These are phyloP conservation scores for Diaporthe destruens DNA, from an alignment of 2,329 filamentous ascomycete species.

Conservation along the genomic window DNA sequence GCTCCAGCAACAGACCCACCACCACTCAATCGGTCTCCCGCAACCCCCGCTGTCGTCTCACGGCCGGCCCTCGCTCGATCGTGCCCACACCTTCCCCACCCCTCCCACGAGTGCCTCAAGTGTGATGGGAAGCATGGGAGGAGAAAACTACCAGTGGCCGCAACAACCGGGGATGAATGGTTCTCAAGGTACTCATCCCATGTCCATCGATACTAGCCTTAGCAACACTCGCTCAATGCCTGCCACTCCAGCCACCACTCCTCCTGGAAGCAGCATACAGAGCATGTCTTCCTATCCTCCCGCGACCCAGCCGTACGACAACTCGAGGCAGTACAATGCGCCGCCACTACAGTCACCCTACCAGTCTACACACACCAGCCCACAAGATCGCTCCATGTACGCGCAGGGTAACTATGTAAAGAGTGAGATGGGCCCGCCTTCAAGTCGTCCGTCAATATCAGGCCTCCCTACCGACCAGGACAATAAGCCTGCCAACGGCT, in stretches of 20 bases:
- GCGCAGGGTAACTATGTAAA: slow-evolving; percentile 81
- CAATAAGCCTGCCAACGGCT: slow-evolving; percentile 74
- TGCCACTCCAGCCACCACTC: slow-evolving; percentile 90
- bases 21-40: slow-evolving; percentile 68
- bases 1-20: slow-evolving; percentile 75
- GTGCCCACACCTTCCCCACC: slow-evolving; percentile 93
- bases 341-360: slow-evolving; percentile 78
- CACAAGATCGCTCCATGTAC: slow-evolving; percentile 74
- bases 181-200: slow-evolving; percentile 73
- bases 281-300: slow-evolving; percentile 83
- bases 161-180: slow-evolving; percentile 70
- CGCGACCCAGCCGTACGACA: slow-evolving; percentile 79
- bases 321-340: slow-evolving; percentile 80
- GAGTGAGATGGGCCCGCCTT: slow-evolving; percentile 88
- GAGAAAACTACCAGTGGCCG: slow-evolving; percentile 85
- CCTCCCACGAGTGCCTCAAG: slow-evolving; percentile 94
- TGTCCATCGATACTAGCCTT: slow-evolving; percentile 85
- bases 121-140: slow-evolving; percentile 79
- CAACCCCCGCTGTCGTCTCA: slow-evolving; percentile 73
- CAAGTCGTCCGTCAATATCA: slow-evolving; percentile 67
- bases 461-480: slow-evolving; percentile 70
- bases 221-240: slow-evolving; percentile 88
- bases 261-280: slow-evolving; percentile 81
- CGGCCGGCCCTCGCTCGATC: slow-evolving; percentile 82
- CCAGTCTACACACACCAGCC: slow-evolving; percentile 69